A percentile compares a stretch with the other conserved stretches of the same genome.
Conservation (phyloP, 139 green algal species). For the Volvox reticuliferus region DNA sequence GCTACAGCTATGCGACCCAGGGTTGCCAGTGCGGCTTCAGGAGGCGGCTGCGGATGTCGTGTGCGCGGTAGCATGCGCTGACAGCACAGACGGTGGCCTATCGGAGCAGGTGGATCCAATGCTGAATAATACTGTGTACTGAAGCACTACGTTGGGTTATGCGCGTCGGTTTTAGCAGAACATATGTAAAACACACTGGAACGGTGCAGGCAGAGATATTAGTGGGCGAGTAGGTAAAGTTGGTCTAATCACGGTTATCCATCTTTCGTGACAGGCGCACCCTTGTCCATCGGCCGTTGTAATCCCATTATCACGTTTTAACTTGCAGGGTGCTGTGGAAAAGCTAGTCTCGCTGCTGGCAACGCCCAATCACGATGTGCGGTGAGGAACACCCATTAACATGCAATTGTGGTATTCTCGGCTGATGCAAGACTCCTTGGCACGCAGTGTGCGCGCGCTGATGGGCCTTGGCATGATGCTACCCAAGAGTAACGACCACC, state of each 20-base stretch:
- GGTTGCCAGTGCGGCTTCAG: conserved; percentile 37
- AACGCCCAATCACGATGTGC: conserved; percentile 33
- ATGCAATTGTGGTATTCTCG: too few species aligned
- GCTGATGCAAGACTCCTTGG: too few species aligned
- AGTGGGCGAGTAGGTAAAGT: neutral
- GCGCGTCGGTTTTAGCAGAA: too few species aligned
- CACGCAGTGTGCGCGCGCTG: conserved; percentile 35
- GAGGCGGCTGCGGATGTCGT: conserved; percentile 51
- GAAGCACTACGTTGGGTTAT: too few species aligned
- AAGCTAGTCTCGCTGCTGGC: conserved; percentile 5
- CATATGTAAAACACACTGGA: neutral
- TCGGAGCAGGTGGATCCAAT: conserved; percentile 17
- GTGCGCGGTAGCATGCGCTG: conserved; percentile 33
- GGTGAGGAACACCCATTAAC: neutral
- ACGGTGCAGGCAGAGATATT: neutral
- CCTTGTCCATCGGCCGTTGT: too few species aligned
- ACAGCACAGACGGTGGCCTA: neutral
- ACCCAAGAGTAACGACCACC: conserved; percentile 7
- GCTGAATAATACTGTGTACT: neutral
- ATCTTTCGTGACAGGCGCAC: too few species aligned
- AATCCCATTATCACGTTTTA: too few species aligned
- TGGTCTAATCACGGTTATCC: neutral
- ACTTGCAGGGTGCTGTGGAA: conserved; percentile 28
- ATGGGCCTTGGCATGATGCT: conserved; percentile 55
- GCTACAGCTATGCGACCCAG: neutral